Percentiles rank a stretch among this genome's conserved stretches.
These are phyloP conservation scores for Triangularia verruculosa DNA, from an alignment of 2,329 filamentous ascomycete genomes.

Conservation along the genomic window DNA sequence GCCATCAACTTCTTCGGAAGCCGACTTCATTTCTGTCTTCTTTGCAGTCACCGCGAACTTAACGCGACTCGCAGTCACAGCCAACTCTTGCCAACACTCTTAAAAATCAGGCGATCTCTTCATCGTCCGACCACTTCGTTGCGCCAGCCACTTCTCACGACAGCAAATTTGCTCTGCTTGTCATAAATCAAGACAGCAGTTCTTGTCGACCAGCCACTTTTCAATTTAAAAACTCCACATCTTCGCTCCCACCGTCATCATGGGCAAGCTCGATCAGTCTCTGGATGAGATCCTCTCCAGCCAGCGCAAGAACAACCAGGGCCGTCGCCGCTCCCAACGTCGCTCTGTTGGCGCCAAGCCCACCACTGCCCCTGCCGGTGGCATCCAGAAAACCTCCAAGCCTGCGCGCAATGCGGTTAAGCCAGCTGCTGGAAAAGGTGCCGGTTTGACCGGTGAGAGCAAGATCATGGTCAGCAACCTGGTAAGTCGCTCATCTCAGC, in stretches of 20 bases:
- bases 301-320: conserved; percentile 55
- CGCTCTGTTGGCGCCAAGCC: conserved; percentile 50
- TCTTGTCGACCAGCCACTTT: neutral
- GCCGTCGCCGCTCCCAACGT: conserved; percentile 49
- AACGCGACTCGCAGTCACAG: neutral
- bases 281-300: conserved; percentile 95
- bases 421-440: conserved; percentile 62
- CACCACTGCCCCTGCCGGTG: conserved; percentile 71
- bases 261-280: conserved; percentile 95
- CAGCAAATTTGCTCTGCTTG: neutral
- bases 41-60: conserved; percentile 6
- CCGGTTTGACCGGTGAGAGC: conserved; percentile 67
- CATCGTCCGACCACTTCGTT: neutral
- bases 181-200: neutral
- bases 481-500: conserved; percentile 56
- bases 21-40: conserved; percentile 18
- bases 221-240: conserved; percentile 1
- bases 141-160: neutral
- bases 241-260: conserved; percentile 37
- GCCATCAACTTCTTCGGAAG: conserved; percentile 37
- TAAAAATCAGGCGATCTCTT: neutral
- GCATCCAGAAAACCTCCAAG: conserved; percentile 76
- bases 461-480: conserved; percentile 99
- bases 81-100: neutral
- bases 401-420: conserved; percentile 58